Base-by-base conservation (phyloP, 148 eudicot species). In the Polygonum maritimum region DNA sequence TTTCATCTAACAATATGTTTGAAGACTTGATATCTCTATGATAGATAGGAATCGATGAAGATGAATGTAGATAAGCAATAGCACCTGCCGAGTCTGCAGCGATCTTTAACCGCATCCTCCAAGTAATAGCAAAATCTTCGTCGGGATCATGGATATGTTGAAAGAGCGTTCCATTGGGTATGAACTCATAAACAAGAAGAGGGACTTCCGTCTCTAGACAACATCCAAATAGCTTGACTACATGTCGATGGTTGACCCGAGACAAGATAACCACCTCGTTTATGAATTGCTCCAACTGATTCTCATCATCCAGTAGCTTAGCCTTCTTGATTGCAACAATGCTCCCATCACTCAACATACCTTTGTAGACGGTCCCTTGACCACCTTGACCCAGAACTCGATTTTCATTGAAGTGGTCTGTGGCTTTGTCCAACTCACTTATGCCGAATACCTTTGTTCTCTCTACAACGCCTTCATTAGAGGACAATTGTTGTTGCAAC, bases 211-310 rank as follows among this genome's bases (percentile, higher is more conserved):
- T 57, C 63, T 57, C 63, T 19, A 57, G 33, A 21, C 63, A 57
- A 57, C 63, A 57, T n/a, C 63, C 63, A 0, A 57, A 57, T 8
- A 57, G 13, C 63, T 57, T 57, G 33, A 57, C 63, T n/a, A 57
- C 63, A 2, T 58, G 33, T 22, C 65, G 22, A 4, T 58, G 65
- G 65, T 58, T 36, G 4, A 15, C 16, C 9, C 7, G 44, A 35
- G 71, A 65, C 71, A 65, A 65, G 1, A 65, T 65, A 36, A 65
- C 71, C 18, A 35, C 41, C 71, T 65, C 41, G 9, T 58, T 58
- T 21, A 58, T 9, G 65, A 58, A 58, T 3, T 58, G 65, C 65
- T 58, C 35, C 65, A 58, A 58, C 35, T 21, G 65, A 4, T 12
- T 58, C 9, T 22, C 14, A 22, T 58, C 65, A 22, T 58, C 65